Evolutionary conservation across 140 eudicot genomes (phyloP).

Genomic region (Erigeron philadelphicus): DNA sequence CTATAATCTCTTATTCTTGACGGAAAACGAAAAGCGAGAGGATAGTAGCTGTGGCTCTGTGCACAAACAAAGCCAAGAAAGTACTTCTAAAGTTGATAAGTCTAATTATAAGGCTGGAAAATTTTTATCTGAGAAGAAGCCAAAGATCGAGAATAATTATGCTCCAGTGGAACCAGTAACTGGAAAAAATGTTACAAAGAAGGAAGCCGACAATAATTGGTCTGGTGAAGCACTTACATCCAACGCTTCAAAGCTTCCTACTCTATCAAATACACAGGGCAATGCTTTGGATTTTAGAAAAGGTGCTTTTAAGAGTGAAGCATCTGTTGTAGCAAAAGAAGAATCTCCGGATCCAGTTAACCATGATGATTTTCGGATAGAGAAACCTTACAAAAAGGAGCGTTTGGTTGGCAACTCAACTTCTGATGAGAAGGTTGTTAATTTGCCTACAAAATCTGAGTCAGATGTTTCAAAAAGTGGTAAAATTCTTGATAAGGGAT

Average conservation of each 20-base stretch:
- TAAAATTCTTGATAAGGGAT: slow-evolving; percentile 24
- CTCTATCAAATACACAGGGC: slow-evolving; percentile 37
- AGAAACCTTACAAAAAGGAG: slow-evolving; percentile 38
- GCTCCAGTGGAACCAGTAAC: slow-evolving; percentile 26
- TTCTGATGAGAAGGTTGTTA: slow-evolving; percentile 26
- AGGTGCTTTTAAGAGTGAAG: slow-evolving; percentile 31
- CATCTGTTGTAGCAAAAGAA: slow-evolving; percentile 33
- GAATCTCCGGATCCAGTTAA: slow-evolving; percentile 37
- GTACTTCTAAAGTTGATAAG: slow-evolving; percentile 31
- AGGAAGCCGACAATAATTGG: slow-evolving; percentile 32
- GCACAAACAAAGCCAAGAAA: slow-evolving; percentile 41
- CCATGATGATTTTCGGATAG: slow-evolving; percentile 35
- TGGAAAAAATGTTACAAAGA: slow-evolving; percentile 23
- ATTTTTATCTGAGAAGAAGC: slow-evolving; percentile 34
- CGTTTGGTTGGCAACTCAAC: slow-evolving; percentile 30
- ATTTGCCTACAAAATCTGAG: slow-evolving; percentile 34
- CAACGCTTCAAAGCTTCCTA: slow-evolving; percentile 57
- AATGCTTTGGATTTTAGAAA: slow-evolving; percentile 35
- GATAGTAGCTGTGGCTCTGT: slow-evolving; percentile 39
- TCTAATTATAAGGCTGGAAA: slow-evolving; percentile 39
- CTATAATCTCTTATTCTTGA: slow-evolving; percentile 38
- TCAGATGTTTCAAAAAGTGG: slow-evolving; percentile 38
- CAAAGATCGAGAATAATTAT: slow-evolving; percentile 33
- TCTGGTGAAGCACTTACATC: slow-evolving; percentile 61
- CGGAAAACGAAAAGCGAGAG: slow-evolving; percentile 41